Evolutionary conservation across 305 asterid genomes (phyloP).

Genomic region (Fraxinus nigra): DNA sequence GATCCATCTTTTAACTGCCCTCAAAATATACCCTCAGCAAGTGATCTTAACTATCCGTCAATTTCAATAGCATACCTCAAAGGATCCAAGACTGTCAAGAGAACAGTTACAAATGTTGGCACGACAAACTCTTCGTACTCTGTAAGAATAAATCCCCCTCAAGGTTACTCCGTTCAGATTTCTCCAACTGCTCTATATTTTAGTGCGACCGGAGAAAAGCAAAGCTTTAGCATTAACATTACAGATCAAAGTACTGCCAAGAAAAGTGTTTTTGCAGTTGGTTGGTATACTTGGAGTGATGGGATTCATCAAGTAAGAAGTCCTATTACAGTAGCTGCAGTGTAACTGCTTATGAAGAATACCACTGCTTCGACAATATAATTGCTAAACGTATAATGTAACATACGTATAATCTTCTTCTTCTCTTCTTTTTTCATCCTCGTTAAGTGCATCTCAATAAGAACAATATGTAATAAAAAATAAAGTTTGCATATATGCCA

Average conservation of each 20-base stretch:
- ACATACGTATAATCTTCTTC: neutral
- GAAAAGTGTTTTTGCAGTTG: constrained; percentile 9
- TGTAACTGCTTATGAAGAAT: neutral
- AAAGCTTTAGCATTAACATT: constrained; percentile 17
- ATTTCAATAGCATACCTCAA: constrained; percentile 21
- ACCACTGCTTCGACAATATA: neutral
- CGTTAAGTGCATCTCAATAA: neutral
- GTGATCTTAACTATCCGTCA: constrained; percentile 39
- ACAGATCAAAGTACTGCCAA: constrained; percentile 5
- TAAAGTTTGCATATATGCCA: neutral
- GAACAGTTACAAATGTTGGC: constrained; percentile 39
- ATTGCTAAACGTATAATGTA: neutral
- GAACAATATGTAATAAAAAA: neutral
- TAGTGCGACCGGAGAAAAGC: constrained; percentile 14
- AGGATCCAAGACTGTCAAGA: constrained; percentile 15
- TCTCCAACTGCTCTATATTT: constrained; percentile 18
- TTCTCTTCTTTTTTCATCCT: neutral
- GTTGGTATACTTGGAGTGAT: constrained; percentile 31
- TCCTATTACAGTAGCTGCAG: constrained; percentile 5
- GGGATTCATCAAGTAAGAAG: constrained; percentile 27
- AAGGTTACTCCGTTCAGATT: constrained; percentile 20
- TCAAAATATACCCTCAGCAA: constrained; percentile 14
- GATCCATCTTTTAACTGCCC: constrained; percentile 35
- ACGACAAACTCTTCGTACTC: constrained; percentile 12
- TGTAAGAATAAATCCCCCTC: constrained; percentile 12